Evolutionary conservation across 768 basidiomycete genomes (phyloP), one percentile per base, ranked within the genome.

Genomic region (Plicaturopsis crispa): DNA sequence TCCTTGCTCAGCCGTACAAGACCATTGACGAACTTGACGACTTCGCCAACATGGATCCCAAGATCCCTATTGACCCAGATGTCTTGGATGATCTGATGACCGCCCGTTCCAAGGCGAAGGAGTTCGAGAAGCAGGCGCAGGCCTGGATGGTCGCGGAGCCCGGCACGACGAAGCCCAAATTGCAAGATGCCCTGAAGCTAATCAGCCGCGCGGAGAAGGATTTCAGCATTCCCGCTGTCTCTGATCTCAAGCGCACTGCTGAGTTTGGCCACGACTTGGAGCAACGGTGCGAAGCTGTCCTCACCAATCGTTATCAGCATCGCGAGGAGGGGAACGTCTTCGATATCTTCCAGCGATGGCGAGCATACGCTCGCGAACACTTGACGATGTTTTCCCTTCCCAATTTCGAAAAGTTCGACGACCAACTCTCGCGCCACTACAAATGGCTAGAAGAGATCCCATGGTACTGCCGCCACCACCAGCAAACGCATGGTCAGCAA

Each of bases 251-350:
- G 53, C 70, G 75, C 33, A 77, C 73, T 20, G 81, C 83, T 16
- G 77, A 84, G 42, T 78, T 86, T 45, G 87, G 84, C n/a, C 62
- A 72, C 42, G 85, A 87, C 49, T 73, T 88, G 18, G 86, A 90
- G 60, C 65, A 65, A 14, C 73, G 78, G 41, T 86, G 84, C 52
- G 86, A 88, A 28, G 70, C 75, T 21, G 82, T 88, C 21, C 57
- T 88, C 42, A 75, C 77, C 46, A 73, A 77, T 36, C 69, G 72
- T 11, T 83, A 79, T 47, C 67, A 65, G 31, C 69, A 64, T 38
- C 61, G 51, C 16, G 76, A 78, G 16, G 68, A 70, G 4, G 71
- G 73, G 22, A 78, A 86, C 45, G 67, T 85, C 33, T 85, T 91
- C 51, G 68, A 75, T 23, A 76, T 76, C 40, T 81, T 91, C 56